These are phyloP conservation scores for Prunus padus DNA, from an alignment of 306 rosid genomes.

Conservation along the genomic window DNA sequence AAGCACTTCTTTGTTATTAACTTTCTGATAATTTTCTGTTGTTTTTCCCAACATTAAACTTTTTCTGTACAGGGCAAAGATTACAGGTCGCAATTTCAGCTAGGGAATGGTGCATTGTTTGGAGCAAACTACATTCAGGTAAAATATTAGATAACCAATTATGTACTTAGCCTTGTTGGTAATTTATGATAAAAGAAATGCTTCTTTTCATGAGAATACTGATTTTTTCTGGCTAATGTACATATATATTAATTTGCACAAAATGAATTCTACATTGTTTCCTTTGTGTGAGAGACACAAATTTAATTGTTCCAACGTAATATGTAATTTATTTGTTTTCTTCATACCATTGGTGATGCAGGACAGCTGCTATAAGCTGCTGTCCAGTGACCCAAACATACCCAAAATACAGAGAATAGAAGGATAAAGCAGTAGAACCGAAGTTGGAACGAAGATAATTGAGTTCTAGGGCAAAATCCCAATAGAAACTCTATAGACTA, in stretches of 20 bases:
- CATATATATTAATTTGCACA: neutral
- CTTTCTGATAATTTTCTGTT: neutral
- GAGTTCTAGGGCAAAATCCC: too few species aligned
- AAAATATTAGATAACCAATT: neutral
- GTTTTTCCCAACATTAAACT: neutral
- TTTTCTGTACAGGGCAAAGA: constrained; percentile 70
- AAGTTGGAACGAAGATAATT: too few species aligned
- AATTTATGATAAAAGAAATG: neutral
- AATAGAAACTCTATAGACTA: too few species aligned
- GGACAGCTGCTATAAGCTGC: too few species aligned
- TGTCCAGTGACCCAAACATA: too few species aligned
- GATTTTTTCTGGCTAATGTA: neutral
- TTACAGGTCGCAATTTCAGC: constrained; percentile 80
- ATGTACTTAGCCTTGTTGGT: neutral
- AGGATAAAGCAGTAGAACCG: too few species aligned
- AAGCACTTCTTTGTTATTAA: neutral
- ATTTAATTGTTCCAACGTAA: too few species aligned
- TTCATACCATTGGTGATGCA: too few species aligned
- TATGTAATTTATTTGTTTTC: too few species aligned
- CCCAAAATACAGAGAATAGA: too few species aligned
- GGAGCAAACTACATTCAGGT: constrained; percentile 99
- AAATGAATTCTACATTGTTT: neutral
- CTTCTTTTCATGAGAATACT: neutral
- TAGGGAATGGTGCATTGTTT: constrained; percentile 92
- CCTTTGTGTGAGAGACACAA: neutral